Evolutionary conservation across 2,329 filamentous ascomycete genomes (phyloP).

Genomic region (Aspergillus transmontanensis): DNA sequence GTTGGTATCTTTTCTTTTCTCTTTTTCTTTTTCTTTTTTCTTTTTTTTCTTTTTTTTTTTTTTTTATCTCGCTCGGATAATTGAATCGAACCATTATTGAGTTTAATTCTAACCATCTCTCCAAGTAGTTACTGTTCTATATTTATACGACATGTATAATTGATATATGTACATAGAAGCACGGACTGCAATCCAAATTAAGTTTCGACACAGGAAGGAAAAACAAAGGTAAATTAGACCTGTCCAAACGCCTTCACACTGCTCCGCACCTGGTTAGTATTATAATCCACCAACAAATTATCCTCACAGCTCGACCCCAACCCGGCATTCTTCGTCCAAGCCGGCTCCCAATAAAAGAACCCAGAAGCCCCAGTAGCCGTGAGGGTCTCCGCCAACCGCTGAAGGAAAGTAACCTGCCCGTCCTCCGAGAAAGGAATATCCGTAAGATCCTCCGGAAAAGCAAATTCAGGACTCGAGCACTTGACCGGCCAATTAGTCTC

Average conservation of each 20-base stretch:
- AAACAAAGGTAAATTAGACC: conserved; percentile 38
- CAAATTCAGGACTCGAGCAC: conserved; percentile 60
- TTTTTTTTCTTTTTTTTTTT: too few species aligned
- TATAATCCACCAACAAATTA: conserved; percentile 63
- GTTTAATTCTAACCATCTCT: background rate
- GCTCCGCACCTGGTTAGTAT: conserved; percentile 54
- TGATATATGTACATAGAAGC: background rate
- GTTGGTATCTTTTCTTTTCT: background rate
- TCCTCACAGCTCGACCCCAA: conserved; percentile 67
- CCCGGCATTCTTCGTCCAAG: conserved; percentile 67
- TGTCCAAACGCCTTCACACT: conserved; percentile 60
- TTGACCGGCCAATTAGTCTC: conserved; percentile 71
- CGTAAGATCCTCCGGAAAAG: conserved; percentile 63
- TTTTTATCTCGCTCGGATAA: too few species aligned
- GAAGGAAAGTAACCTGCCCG: conserved; percentile 65
- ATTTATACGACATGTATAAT: background rate
- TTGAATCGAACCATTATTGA: background rate
- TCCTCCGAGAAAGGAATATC: conserved; percentile 64
- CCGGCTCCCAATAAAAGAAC: conserved; percentile 74
- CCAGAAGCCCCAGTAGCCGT: conserved; percentile 59
- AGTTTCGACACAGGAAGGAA: background rate
- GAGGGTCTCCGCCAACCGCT: conserved; percentile 61
- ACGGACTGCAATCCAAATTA: background rate
- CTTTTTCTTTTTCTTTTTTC: background rate
- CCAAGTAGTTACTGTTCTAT: background rate